Evolutionary conservation across 768 basidiomycete species (phyloP), one percentile per base, ranked within the genome.

Genomic region (Pulveroboletus sp.): DNA sequence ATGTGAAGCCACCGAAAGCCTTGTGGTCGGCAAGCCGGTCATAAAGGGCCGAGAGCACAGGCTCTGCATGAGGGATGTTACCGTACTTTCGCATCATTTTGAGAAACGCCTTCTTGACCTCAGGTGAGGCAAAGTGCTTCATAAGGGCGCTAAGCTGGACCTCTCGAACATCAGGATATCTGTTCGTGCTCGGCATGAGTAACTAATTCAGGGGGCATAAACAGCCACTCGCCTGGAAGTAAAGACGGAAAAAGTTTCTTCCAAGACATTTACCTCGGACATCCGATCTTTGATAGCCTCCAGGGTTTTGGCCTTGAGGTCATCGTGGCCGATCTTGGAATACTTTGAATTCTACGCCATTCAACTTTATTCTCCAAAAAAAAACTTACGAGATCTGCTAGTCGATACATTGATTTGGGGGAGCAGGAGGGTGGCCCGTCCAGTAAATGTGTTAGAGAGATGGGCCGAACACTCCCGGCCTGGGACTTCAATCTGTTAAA

Each of bases 321-420:
- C 41, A 19, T 50, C n/a, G 21, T 64, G 24, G 10, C 35, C 55
- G 11, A 62, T 13, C 61, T 62, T 36, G 31, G 6, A 32, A 29
- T 13, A 21, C 0, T 2, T 39, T 17, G 45, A 36, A n/a, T 9
- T 20, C 14, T 21, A 17, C 2, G 23, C 17, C 25, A 43, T 27
- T 23, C 19, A 4, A 38, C 16, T 17, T 29, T 6, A 23, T 32
- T 7, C 23, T 10, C 19, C 21, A 24, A 24, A 19, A 21, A 9
- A 7, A 45, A n/a, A 2, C 53, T 50, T 20, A 67, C 69, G n/a
- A 68, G 65, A 20, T 57, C 41, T 6, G 70, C 68, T 0, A 70
- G 50, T 43, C 65, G 65, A 27, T 69, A 71, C 67, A 71, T 70
- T 0, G 69, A 71, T 56, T 69, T 70, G 8, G 69, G 68, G 14